phyloP scores from a whole-genome alignment of 2,329 filamentous ascomycete genomes.

The Ophiocordyceps camponoti-saundersi region DNA sequence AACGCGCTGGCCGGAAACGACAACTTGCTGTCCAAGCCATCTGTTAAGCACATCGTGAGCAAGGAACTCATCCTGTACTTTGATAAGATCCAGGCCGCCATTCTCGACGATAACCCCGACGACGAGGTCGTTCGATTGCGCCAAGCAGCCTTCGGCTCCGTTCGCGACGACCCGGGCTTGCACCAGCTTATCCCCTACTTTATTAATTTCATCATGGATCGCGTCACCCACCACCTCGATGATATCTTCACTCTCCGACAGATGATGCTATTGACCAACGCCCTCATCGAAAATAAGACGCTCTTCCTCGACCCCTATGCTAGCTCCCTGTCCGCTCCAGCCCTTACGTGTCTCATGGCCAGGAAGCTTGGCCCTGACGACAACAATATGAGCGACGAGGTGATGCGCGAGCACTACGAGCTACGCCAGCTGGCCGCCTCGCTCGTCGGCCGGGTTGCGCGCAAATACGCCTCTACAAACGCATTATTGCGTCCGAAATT shows the following conservation, averaged over 20 bases:
- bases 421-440: constrained; percentile 74
- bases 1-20: constrained; percentile 70
- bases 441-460: constrained; percentile 61
- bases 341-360: constrained; percentile 73
- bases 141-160: constrained; percentile 67
- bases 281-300: constrained; percentile 66
- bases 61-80: constrained; percentile 96
- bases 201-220: constrained; percentile 86
- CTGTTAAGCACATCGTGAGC: constrained; percentile 89
- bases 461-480: constrained; percentile 67
- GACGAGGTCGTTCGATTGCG: constrained; percentile 57
- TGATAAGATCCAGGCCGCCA: constrained; percentile 78
- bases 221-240: constrained; percentile 86
- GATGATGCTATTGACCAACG: constrained; percentile 80
- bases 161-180: constrained; percentile 76
- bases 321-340: constrained; percentile 58
- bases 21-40: constrained; percentile 67
- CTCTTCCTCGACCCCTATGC: constrained; percentile 53
- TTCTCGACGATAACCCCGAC: constrained; percentile 76
- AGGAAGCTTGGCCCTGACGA: constrained; percentile 54
- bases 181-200: constrained; percentile 96
- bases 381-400: constrained; percentile 23
- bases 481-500: constrained; percentile 74
- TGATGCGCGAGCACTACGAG: constrained; percentile 49
- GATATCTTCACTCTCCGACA: constrained; percentile 77